A percentile compares a stretch with the other conserved stretches of the same genome.
Evolutionary conservation across 306 rosid species (phyloP).

Genomic region (Vicia faba): DNA sequence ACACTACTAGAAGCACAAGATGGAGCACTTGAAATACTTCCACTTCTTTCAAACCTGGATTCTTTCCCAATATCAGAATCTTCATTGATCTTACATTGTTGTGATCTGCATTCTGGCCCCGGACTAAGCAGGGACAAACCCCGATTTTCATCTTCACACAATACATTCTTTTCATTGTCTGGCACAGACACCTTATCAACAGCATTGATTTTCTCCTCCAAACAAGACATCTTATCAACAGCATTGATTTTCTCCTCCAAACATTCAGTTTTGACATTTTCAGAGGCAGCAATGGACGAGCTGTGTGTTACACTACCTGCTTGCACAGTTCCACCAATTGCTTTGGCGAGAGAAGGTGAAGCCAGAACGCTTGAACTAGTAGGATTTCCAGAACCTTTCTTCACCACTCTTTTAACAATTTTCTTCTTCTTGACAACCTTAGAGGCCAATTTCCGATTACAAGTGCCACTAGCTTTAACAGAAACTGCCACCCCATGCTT

Average conservation of each 20-base stretch:
- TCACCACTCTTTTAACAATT: slow-evolving; percentile 67
- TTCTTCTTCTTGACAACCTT: slow-evolving; percentile 67
- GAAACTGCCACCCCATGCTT: slow-evolving; percentile 42
- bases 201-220: slow-evolving; percentile 37
- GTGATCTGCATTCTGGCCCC: slow-evolving; percentile 41
- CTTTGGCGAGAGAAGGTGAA: slow-evolving; percentile 32
- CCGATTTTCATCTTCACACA: slow-evolving; percentile 41
- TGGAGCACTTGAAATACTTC: slow-evolving; percentile 40
- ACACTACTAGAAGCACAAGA: slow-evolving; percentile 41
- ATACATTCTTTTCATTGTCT: slow-evolving; percentile 29
- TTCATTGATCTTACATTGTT: slow-evolving; percentile 43
- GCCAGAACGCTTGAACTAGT: slow-evolving; percentile 38
- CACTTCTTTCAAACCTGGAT: slow-evolving; percentile 43
- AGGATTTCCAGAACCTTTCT: slow-evolving; percentile 50
- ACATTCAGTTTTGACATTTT: slow-evolving; percentile 35
- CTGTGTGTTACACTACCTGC: slow-evolving; percentile 25
- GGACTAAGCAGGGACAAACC: slow-evolving; percentile 35
- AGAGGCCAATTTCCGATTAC: slow-evolving; percentile 40
- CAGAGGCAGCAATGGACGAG: slow-evolving; percentile 38
- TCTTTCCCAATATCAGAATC: slow-evolving; percentile 40
- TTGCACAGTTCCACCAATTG: slow-evolving; percentile 34
- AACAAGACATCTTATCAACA: slow-evolving; percentile 37
- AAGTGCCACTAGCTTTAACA: slow-evolving; percentile 27
- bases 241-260: slow-evolving; percentile 37
- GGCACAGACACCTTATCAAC: slow-evolving; percentile 38